A percentile compares a stretch with the other conserved stretches of the same genome.
Evolutionary conservation across 2,329 filamentous ascomycete genomes (phyloP).

Genomic region (Diaporthe capsici): DNA sequence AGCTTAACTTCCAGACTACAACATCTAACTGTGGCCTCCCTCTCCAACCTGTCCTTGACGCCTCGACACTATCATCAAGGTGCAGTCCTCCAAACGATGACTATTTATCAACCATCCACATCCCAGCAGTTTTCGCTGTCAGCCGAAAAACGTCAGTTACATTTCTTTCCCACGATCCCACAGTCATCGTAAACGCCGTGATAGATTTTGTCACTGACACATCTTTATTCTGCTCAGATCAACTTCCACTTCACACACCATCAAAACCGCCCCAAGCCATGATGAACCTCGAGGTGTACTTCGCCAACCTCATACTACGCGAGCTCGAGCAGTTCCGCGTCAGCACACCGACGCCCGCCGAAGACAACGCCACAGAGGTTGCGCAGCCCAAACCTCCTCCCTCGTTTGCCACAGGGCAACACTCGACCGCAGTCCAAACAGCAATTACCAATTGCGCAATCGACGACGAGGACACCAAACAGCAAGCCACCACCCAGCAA

Average conservation of each 20-base stretch:
- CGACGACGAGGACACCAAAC: not conserved
- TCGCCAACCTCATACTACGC: not conserved
- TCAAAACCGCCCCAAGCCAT: not conserved
- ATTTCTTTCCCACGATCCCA: not conserved
- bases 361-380: not conserved
- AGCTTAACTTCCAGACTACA: not conserved
- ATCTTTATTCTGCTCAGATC: not conserved
- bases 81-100: too few relatives aligned
- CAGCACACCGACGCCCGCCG: too few relatives aligned
- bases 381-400: not conserved
- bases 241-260: not conserved
- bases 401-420: not conserved
- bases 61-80: too few relatives aligned
- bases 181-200: not conserved
- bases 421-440: not conserved
- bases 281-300: not conserved
- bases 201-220: not conserved
- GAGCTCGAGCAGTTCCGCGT: slow-evolving; percentile 3
- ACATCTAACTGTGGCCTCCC: too few relatives aligned
- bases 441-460: not conserved
- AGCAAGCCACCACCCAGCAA: not conserved
- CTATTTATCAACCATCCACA: too few relatives aligned
- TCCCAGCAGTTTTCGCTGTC: too few relatives aligned
- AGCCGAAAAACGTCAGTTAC: not conserved
- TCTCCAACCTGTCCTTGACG: too few relatives aligned